Conservation (phyloP, 805 yeast species). For the Candida ficus region DNA sequence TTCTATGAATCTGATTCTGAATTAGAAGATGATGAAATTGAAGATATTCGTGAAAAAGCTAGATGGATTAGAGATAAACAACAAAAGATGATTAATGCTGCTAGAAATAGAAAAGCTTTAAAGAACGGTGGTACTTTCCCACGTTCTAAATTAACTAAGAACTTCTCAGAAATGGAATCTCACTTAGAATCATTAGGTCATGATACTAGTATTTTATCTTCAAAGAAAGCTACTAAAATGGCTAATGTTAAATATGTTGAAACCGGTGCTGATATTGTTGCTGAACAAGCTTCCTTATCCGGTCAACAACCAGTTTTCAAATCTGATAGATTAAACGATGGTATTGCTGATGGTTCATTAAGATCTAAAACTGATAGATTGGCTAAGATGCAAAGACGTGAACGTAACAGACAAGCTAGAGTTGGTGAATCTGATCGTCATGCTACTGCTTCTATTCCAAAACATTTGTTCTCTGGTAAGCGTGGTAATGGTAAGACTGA, state of each 20-base stretch:
- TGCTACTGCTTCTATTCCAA: constrained; percentile 76
- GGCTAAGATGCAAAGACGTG: constrained; percentile 87
- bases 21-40: constrained; percentile 60
- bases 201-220: constrained; percentile 65
- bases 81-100: constrained; percentile 86
- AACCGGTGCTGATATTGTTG: constrained; percentile 67
- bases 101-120: constrained; percentile 79
- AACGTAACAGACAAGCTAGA: constrained; percentile 86
- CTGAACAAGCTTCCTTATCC: constrained; percentile 21
- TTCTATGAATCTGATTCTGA: constrained; percentile 87
- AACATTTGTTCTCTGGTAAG: constrained; percentile 94
- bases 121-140: constrained; percentile 88
- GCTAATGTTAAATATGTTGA: constrained; percentile 35
- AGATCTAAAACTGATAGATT: constrained; percentile 83
- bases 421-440: constrained; percentile 97
- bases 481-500: constrained; percentile 93
- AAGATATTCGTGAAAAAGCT: constrained; percentile 79
- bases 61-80: constrained; percentile 94
- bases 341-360: constrained; percentile 74
- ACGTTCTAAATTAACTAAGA: constrained; percentile 76
- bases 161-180: constrained; percentile 73
- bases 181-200: constrained; percentile 90
- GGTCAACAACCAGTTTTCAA: constrained; percentile 41
- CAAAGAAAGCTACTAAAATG: constrained; percentile 38
- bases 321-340: constrained; percentile 79